Evolutionary conservation across 352 stramenopile species (phyloP).

Genomic region (Pilasporangium apinafurcum): DNA sequence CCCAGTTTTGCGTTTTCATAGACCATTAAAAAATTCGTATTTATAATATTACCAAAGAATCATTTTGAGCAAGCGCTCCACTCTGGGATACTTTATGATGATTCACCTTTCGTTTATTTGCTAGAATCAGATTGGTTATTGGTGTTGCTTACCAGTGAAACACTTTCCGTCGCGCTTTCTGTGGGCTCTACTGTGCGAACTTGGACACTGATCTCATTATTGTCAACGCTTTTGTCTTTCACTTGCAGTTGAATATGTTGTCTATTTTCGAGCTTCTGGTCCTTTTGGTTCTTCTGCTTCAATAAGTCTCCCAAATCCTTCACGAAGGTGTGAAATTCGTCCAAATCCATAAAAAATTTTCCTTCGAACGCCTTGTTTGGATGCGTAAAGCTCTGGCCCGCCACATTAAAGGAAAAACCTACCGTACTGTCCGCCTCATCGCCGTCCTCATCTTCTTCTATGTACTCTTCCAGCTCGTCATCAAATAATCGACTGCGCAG

Average conservation of each 20-base stretch:
- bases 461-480: slow-evolving; percentile 4
- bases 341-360: slow-evolving; percentile 35
- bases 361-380: slow-evolving; percentile 38
- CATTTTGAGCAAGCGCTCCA: too few relatives aligned
- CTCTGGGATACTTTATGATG: too few relatives aligned
- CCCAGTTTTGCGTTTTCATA: too few relatives aligned
- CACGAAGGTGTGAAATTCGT: slow-evolving; percentile 49
- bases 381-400: slow-evolving; percentile 47
- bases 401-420: slow-evolving; percentile 41
- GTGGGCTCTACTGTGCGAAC: too few relatives aligned
- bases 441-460: slow-evolving; percentile 14
- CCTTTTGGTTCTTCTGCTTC: background rate
- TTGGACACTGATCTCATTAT: too few relatives aligned
- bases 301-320: slow-evolving; percentile 19
- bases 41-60: slow-evolving; percentile 14
- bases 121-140: too few relatives aligned
- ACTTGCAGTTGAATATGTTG: slow-evolving; percentile 10
- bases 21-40: slow-evolving; percentile 8
- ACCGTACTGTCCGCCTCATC: slow-evolving; percentile 12
- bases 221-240: too few relatives aligned
- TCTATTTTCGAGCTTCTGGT: slow-evolving; percentile 2
- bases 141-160: too few relatives aligned
- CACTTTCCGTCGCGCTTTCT: background rate
- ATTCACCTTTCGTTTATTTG: too few relatives aligned
- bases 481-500: slow-evolving; percentile 16